Evolutionary conservation across 441 rosid genomes (phyloP).

Genomic region (California macrophylla): DNA sequence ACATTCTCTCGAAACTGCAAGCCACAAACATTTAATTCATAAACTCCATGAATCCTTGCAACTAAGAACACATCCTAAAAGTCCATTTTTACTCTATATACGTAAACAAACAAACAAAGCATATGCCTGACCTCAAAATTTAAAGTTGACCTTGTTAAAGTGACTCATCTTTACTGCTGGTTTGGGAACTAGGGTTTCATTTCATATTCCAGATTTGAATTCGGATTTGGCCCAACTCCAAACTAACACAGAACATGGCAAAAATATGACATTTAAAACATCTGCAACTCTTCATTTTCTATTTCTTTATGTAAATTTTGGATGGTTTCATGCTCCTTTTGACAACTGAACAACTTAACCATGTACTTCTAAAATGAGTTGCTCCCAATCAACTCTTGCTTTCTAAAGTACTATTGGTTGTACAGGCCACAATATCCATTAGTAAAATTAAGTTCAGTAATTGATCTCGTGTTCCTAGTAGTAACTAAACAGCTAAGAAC

Average conservation of each 20-base stretch:
- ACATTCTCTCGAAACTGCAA: conserved; percentile 95
- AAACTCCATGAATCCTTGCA: neutral
- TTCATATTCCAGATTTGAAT: neutral
- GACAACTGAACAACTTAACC: neutral
- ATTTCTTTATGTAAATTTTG: neutral
- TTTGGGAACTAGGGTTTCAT: neutral
- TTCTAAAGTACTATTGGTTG: neutral
- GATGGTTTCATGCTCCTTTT: neutral
- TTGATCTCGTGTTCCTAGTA: neutral
- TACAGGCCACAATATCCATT: neutral
- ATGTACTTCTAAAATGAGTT: neutral
- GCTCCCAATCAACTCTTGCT: neutral
- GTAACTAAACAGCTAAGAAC: neutral
- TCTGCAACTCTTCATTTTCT: neutral
- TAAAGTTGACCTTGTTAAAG: neutral
- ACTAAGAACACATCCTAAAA: neutral
- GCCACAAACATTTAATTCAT: conserved; percentile 9
- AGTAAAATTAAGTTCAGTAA: neutral
- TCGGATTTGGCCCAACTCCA: neutral
- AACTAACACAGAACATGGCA: neutral
- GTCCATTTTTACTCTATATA: neutral
- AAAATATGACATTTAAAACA: neutral
- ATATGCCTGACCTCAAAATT: neutral
- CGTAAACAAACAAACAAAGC: neutral
- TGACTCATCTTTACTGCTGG: neutral